phyloP scores from a whole-genome alignment of 2,329 filamentous ascomycete genomes.

The Eutypella sp. region DNA sequence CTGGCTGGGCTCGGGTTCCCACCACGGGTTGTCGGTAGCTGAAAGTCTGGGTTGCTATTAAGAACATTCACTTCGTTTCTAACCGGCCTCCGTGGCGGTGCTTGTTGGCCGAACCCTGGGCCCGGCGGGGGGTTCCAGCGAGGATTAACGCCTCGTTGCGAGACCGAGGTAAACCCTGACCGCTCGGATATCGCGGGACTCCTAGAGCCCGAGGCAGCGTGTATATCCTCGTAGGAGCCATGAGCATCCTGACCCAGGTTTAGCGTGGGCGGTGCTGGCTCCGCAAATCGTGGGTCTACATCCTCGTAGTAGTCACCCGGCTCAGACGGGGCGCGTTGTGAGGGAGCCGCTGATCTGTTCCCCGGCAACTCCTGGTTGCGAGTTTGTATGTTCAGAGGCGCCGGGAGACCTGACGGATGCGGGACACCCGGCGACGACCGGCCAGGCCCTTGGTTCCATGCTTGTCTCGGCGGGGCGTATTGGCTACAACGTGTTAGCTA shows the following conservation, averaged over 20 bases:
- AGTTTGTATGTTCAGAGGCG: slow-evolving; percentile 35
- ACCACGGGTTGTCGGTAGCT: slow-evolving; percentile 50
- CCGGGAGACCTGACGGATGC: slow-evolving; percentile 41
- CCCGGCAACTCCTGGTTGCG: slow-evolving; percentile 32
- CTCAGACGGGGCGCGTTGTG: slow-evolving; percentile 20
- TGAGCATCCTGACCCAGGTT: slow-evolving; percentile 24
- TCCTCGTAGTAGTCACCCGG: slow-evolving; percentile 77
- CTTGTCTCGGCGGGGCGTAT: slow-evolving; percentile 52
- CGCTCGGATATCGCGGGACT: slow-evolving; percentile 75
- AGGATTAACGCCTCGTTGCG: slow-evolving; percentile 82
- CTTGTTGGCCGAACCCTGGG: slow-evolving; percentile 38
- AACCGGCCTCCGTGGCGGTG: slow-evolving; percentile 38
- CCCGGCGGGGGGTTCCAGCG: slow-evolving; percentile 65
- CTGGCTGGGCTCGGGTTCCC: slow-evolving; percentile 13
- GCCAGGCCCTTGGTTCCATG: slow-evolving; percentile 46
- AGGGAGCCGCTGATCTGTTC: slow-evolving; percentile 30
- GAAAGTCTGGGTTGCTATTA: slow-evolving; percentile 80
- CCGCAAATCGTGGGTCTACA: slow-evolving; percentile 80
- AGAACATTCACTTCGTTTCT: slow-evolving; percentile 68
- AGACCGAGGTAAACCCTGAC: slow-evolving; percentile 85
- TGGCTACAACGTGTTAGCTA: slow-evolving; percentile 32
- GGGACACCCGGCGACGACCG: slow-evolving; percentile 39
- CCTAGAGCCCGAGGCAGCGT: slow-evolving; percentile 49
- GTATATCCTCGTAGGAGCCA: slow-evolving; percentile 59
- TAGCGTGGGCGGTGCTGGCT: slow-evolving; percentile 24